Evolutionary conservation across 2,329 filamentous ascomycete genomes (phyloP).

Genomic region (Sarocladiaceae sp.): DNA sequence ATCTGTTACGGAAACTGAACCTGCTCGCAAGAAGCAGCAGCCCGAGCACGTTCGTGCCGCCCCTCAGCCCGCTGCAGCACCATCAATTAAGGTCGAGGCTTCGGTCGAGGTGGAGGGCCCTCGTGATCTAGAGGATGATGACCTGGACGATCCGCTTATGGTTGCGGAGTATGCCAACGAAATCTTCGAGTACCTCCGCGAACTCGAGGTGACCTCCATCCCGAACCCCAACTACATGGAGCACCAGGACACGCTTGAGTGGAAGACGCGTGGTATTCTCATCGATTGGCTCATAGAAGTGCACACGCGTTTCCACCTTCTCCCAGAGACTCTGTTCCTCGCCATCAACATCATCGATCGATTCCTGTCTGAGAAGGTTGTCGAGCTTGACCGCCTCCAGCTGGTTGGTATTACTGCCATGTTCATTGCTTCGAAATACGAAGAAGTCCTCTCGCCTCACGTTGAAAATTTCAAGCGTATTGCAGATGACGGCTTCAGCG

Average conservation of each 20-base stretch:
- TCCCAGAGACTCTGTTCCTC: slow-evolving; percentile 94
- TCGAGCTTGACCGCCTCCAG: slow-evolving; percentile 92
- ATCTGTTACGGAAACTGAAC: slow-evolving; percentile 24
- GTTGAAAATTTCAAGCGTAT: slow-evolving; percentile 97
- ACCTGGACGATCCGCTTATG: slow-evolving; percentile 92
- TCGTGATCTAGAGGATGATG: slow-evolving; percentile 76
- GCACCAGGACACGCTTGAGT: slow-evolving; percentile 90
- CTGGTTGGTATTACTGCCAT: slow-evolving; percentile 97
- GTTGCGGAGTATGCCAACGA: slow-evolving; percentile 95
- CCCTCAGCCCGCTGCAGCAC: too few species aligned
- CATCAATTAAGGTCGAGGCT: slow-evolving; percentile 16
- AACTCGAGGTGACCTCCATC: slow-evolving; percentile 73
- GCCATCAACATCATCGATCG: slow-evolving; percentile 98
- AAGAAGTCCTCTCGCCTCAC: slow-evolving; percentile 94
- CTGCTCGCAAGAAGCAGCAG: slow-evolving; percentile 6
- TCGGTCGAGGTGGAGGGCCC: slow-evolving; percentile 27
- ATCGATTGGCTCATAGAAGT: slow-evolving; percentile 99
- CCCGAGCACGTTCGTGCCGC: slow-evolving; percentile 17
- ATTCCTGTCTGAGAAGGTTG: slow-evolving; percentile 91
- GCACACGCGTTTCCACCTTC: slow-evolving; percentile 90
- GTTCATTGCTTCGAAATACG: slow-evolving; percentile 99
- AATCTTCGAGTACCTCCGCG: slow-evolving; percentile 92
- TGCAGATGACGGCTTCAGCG: slow-evolving; percentile 92
- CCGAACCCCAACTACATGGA: slow-evolving; percentile 95
- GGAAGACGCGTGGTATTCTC: slow-evolving; percentile 97